These are phyloP conservation scores for Gaultheria prostrata DNA, from an alignment of 148 eudicot species.

Conservation along the genomic window DNA sequence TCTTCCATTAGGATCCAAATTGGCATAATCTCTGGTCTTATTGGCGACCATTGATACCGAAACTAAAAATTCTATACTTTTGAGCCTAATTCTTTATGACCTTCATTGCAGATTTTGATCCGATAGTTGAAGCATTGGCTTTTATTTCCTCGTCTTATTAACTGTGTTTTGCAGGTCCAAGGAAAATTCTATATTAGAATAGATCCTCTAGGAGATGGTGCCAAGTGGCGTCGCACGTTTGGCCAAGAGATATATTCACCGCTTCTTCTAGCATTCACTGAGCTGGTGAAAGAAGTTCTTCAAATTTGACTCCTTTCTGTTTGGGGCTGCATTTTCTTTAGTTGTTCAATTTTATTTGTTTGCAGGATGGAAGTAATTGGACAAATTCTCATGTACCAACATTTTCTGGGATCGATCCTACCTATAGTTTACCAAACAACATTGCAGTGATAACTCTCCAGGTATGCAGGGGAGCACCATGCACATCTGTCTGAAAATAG, in stretches of 20 bases:
- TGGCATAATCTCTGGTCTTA: neutral
- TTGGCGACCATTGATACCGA: neutral
- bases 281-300: slow-evolving; percentile 45
- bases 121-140: neutral
- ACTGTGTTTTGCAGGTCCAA: slow-evolving; percentile 54
- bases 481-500: neutral
- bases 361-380: slow-evolving; percentile 76
- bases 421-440: slow-evolving; percentile 78
- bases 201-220: slow-evolving; percentile 85
- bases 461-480: slow-evolving; percentile 37
- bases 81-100: neutral
- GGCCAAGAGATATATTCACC: slow-evolving; percentile 97
- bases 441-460: slow-evolving; percentile 80
- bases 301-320: slow-evolving; percentile 7
- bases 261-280: slow-evolving; percentile 84
- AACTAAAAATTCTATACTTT: neutral
- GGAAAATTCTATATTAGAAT: slow-evolving; percentile 79
- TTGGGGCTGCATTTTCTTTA: neutral
- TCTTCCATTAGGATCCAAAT: neutral
- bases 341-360: slow-evolving; percentile 7
- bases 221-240: slow-evolving; percentile 89
- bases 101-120: neutral
- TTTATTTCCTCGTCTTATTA: neutral
- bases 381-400: slow-evolving; percentile 48
- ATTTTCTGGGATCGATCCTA: slow-evolving; percentile 69